Evolutionary conservation across 257 asterid genomes (phyloP).

Genomic region (Penstemon davidsonii): DNA sequence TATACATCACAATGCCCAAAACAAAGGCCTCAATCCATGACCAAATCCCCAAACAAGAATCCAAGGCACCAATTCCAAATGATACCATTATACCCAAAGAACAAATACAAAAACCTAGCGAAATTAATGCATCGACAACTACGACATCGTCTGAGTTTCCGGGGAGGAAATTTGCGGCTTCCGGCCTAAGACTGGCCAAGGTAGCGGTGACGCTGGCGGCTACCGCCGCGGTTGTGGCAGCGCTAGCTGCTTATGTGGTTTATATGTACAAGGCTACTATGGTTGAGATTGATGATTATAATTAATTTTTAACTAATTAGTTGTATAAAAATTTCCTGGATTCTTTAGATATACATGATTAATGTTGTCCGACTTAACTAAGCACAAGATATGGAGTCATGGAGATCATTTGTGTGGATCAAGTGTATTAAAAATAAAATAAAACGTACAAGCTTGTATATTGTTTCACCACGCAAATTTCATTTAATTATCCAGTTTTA

Average conservation of each 20-base stretch:
- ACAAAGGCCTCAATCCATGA: constrained; percentile 17
- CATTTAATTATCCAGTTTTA: no score
- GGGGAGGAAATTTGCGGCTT: background rate
- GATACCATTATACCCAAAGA: background rate
- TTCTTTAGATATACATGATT: no score
- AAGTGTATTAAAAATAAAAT: no score
- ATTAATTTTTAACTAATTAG: background rate
- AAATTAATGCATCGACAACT: background rate
- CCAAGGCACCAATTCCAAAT: background rate
- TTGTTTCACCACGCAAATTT: no score
- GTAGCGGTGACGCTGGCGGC: constrained; percentile 38
- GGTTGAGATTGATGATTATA: constrained; percentile 16
- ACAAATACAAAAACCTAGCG: background rate
- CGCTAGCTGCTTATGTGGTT: constrained; percentile 43
- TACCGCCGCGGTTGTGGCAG: constrained; percentile 27
- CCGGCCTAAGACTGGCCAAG: constrained; percentile 20
- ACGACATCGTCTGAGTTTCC: background rate
- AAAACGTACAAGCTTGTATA: no score
- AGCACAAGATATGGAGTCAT: no score
- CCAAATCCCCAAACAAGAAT: constrained; percentile 11
- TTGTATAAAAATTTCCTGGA: no score
- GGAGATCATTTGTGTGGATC: no score
- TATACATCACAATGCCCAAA: constrained; percentile 54
- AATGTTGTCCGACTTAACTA: no score
- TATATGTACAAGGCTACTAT: constrained; percentile 45